A percentile compares a stretch with the other conserved stretches of the same genome.
Conservation (phyloP, 768 basidiomycete species). For the Tubosaeta brunneosetosa region DNA sequence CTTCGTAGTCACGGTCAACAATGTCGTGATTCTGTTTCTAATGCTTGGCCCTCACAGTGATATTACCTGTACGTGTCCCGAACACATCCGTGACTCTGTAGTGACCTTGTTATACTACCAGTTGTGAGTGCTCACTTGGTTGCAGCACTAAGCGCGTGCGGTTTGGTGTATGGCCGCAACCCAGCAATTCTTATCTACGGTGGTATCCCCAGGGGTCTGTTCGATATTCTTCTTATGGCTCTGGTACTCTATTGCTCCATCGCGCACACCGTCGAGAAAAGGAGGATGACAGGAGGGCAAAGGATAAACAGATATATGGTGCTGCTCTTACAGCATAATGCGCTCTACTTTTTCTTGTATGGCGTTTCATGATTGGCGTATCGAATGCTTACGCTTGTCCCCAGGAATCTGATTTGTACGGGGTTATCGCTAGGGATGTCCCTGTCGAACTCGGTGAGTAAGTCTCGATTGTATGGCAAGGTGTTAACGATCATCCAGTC, state of each 20-base stretch:
- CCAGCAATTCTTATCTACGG: background rate
- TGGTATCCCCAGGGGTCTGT: background rate
- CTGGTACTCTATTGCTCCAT: constrained; percentile 8
- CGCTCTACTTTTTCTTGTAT: constrained; percentile 12
- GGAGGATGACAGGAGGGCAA: no score
- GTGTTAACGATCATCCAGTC: background rate
- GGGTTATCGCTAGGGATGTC: background rate
- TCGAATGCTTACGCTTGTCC: background rate
- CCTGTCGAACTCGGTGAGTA: background rate
- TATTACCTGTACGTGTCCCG: background rate
- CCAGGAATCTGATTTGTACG: constrained; percentile 1
- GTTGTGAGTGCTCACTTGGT: background rate
- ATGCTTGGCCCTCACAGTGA: constrained; percentile 1
- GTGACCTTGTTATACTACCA: background rate
- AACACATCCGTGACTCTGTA: background rate
- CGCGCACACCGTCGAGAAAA: no score
- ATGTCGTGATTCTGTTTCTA: background rate
- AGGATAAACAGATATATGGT: constrained; percentile 4
- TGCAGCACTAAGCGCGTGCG: no score
- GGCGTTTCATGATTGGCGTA: background rate
- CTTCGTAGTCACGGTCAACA: background rate
- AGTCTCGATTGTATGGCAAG: background rate
- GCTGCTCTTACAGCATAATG: constrained; percentile 6
- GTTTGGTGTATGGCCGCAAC: background rate
- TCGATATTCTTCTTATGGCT: constrained; percentile 6